phyloP scores from a whole-genome alignment of 371 early-diverging fungal species.

The Rhizopus arrhizus region DNA sequence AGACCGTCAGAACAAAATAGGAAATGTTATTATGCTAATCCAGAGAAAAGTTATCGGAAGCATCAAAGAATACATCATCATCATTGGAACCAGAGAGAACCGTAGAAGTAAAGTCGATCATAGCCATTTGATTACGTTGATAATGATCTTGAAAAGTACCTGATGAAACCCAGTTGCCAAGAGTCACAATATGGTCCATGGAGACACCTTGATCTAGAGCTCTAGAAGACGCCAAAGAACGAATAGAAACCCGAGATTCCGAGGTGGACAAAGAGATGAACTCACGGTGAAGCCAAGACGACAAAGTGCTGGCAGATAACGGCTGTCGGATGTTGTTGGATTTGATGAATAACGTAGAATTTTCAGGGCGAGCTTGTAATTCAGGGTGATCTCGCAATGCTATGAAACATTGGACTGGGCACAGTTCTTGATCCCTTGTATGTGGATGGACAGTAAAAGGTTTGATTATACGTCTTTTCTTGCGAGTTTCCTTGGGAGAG shows the following conservation, averaged over 20 bases:
- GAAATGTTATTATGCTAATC: no score
- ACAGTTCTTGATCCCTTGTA: background rate
- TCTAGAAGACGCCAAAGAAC: conserved; percentile 2
- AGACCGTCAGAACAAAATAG: no score
- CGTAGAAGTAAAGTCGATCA: background rate
- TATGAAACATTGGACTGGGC: background rate
- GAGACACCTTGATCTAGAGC: conserved; percentile 1
- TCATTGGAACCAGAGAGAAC: background rate
- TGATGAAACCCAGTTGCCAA: background rate
- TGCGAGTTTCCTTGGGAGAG: conserved; percentile 4
- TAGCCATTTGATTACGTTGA: background rate
- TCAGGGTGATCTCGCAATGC: background rate
- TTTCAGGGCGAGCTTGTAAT: background rate
- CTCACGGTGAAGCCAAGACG: conserved; percentile 1
- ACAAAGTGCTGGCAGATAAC: background rate
- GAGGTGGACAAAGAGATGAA: background rate
- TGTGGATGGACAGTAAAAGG: background rate
- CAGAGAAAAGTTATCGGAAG: no score
- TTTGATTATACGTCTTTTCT: conserved; percentile 5
- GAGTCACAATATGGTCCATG: conserved; percentile 10
- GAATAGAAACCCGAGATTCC: conserved; percentile 7
- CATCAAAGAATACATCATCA: no score
- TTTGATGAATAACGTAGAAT: no score
- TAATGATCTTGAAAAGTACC: conserved; percentile 1
- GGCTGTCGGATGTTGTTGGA: background rate